phyloP scores from a whole-genome alignment of 2,329 filamentous ascomycete species.

The Aspergillus aculeatinus region DNA sequence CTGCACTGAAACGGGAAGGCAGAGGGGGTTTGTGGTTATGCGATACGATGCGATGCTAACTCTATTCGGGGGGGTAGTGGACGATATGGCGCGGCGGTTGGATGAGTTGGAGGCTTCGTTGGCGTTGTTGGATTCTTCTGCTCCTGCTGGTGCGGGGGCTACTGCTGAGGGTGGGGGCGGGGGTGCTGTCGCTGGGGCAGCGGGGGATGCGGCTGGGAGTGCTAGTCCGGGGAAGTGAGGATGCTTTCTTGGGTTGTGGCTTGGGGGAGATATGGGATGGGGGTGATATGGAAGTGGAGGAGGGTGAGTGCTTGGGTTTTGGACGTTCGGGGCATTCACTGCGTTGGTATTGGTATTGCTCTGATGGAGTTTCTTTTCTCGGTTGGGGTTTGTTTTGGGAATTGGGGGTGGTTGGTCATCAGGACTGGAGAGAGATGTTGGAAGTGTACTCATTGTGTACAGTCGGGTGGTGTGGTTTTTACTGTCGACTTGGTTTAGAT shows the following conservation, averaged over 20 bases:
- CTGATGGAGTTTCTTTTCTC: not conserved
- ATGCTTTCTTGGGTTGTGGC: not conserved
- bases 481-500: too few relatives aligned
- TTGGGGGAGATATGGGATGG: too few relatives aligned
- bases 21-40: too few relatives aligned
- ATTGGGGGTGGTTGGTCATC: too few relatives aligned
- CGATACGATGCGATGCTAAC: not conserved
- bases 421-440: too few relatives aligned
- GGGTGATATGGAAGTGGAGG: too few relatives aligned
- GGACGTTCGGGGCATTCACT: not conserved
- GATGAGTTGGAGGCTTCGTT: conserved; percentile 79
- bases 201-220: not conserved
- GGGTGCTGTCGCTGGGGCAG: conserved; percentile 11
- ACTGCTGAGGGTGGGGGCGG: conserved; percentile 1
- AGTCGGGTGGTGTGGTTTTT: too few relatives aligned
- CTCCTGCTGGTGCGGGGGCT: conserved; percentile 20
- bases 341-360: not conserved
- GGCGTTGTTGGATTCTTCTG: conserved; percentile 48
- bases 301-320: not conserved
- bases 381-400: not conserved
- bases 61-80: conserved; percentile 59
- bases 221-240: not conserved
- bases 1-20: too few relatives aligned
- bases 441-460: too few relatives aligned
- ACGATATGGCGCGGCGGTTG: conserved; percentile 84